Base-by-base conservation (phyloP, 2,329 filamentous ascomycete species). In the Fusarium illudens region DNA sequence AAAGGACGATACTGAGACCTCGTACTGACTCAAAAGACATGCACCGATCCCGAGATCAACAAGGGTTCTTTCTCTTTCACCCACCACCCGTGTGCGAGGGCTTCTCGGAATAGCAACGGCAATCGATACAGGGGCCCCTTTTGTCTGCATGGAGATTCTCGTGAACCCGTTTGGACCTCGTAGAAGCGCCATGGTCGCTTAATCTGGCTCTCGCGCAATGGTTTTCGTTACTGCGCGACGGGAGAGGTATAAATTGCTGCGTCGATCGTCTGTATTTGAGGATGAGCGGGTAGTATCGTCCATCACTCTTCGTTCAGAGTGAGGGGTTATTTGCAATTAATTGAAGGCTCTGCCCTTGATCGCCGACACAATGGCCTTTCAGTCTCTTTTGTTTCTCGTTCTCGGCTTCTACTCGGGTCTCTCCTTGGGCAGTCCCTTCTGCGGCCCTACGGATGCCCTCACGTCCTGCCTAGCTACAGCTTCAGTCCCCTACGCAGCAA, bases 391-490 rank as follows among this genome's bases (percentile, higher is more conserved):
- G 9, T 33, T 55, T 10, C 39, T 73, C n/a, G 39, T 59, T 5
- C 4, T 71, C 15, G 42, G 52, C 36, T 12, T 68, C 1, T 27
- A 51, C 2, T 49, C 46, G 22, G 17, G 22, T 1, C 9, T 62
- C 2, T 17, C 51, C 9, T 13, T 54, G 4, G 59, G 60, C 5
- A 53, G 32, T 1, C 22, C 60, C 6, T 56, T 42, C 39, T 58
- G 12, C 34, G 39, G 49, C 15, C 58, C 51, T 0, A 39, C 64
- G 2, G 64, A 57, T 12, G 52, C 55, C 17, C 58, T 77, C 4
- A 63, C 69, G 6, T 60, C 70, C 17, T 78, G 76, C 19, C 74
- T 78, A 6, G 58, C 67, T 10, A 55, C 61, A 1, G 71, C 67
- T 7, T 56, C 56, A 2, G 72, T 76, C 0, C 71, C 73, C 4